Base-by-base conservation (phyloP, 257 asterid species). In the Przewalskia tangutica region DNA sequence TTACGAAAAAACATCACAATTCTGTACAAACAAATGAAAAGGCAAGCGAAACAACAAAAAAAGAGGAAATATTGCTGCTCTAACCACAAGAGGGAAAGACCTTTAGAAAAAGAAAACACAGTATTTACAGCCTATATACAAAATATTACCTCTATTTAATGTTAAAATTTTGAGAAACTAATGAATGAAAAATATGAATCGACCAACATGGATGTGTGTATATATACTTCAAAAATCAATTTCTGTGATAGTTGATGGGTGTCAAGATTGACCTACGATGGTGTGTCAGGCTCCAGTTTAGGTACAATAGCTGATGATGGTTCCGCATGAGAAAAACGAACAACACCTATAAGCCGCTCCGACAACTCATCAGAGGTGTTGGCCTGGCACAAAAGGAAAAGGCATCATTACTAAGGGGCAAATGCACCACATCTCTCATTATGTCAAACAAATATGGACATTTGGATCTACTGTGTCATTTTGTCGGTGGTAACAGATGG, bases 341-440 rank as follows among this genome's bases (percentile, higher is more conserved):
- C 89, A 23, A 85, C 91, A 64, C 88, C 90, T 23, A 87, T 59
- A 77, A 86, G 88, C 75, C 89, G 80, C 84, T 89, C 90, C n/a
- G 89, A 90, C 80, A 89, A 86, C 80, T 87, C 91, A n/a, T 85
- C 90, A 0, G 84, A 42, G 4, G 87, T 68, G 84, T 82, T 85
- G n/a, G 80, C 88, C 90, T 89, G 27, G 32, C 77, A 20, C 38
- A 23, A 13, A 63, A n/a, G 32, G 38, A 48, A 66, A 59, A 17
- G 46, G 53, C 68, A 11, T 53, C 44, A 54, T 73, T 13, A 48
- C 42, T 46, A 48, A 27, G 36, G 44, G n/a, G 53, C 10, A 32
- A n/a, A 44, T 48, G 38, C 32, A 48, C 53, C 2, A 48, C 16
- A 20, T 27, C 16, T 34, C 36, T 18, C 80, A 50, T 75, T 23